These are phyloP conservation scores for Fusarium sp. DNA, from an alignment of 2,329 filamentous ascomycete genomes.

Conservation along the genomic window DNA sequence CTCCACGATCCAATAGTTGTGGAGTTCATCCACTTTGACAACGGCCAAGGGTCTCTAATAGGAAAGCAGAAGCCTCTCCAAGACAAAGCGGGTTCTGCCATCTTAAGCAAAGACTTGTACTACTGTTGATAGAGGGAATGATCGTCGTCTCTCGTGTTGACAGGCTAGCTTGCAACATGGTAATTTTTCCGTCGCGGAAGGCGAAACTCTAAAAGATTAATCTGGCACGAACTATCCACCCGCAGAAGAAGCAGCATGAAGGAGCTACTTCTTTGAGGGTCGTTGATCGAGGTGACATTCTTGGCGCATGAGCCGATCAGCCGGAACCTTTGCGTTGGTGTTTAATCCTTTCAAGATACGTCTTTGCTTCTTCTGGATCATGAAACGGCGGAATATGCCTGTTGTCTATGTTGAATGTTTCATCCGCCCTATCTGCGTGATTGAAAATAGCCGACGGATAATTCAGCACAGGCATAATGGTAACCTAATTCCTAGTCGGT, in stretches of 20 bases:
- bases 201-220: neutral
- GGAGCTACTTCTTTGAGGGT: neutral
- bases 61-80: neutral
- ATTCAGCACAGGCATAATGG: neutral
- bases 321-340: neutral
- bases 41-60: neutral
- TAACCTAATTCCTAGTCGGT: neutral
- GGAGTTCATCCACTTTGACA: neutral
- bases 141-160: neutral
- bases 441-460: neutral
- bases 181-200: constrained; percentile 10
- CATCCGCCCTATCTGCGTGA: neutral
- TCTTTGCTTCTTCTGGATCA: neutral
- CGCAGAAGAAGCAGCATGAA: neutral
- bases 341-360: neutral
- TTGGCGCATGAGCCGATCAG: constrained; percentile 1
- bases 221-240: neutral
- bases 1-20: neutral
- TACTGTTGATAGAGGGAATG: neutral
- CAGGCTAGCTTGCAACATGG: neutral
- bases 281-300: neutral
- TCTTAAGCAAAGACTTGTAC: neutral
- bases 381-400: neutral
- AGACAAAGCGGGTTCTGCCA: neutral
- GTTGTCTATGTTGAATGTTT: neutral